phyloP scores from a whole-genome alignment of 2,329 filamentous ascomycete species.

The Fusarium metavorans region DNA sequence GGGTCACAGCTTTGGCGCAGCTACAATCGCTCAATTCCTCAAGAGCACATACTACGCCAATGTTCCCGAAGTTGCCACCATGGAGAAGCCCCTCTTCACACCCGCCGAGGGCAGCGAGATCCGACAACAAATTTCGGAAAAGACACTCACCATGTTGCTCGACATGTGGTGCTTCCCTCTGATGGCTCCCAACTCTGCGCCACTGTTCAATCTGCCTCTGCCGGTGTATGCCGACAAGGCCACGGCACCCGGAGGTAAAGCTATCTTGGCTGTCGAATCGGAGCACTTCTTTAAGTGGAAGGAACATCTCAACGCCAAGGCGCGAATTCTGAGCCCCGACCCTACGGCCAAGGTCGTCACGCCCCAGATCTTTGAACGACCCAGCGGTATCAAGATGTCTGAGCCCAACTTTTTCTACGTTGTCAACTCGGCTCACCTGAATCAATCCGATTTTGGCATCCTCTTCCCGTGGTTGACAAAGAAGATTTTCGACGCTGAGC shows the following conservation, averaged over 20 bases:
- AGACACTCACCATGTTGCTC: constrained; percentile 75
- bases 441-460: constrained; percentile 85
- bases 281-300: constrained; percentile 84
- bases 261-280: constrained; percentile 78
- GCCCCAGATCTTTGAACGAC: constrained; percentile 56
- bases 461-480: constrained; percentile 80
- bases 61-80: constrained; percentile 57
- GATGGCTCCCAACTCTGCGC: constrained; percentile 69
- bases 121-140: constrained; percentile 74
- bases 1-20: constrained; percentile 85
- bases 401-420: constrained; percentile 82
- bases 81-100: constrained; percentile 70
- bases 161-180: constrained; percentile 87
- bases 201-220: constrained; percentile 78
- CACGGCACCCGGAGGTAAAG: constrained; percentile 65
- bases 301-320: constrained; percentile 77
- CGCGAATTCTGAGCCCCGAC: constrained; percentile 71
- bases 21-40: constrained; percentile 79
- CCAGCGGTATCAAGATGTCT: constrained; percentile 56
- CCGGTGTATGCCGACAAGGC: constrained; percentile 71
- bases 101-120: constrained; percentile 69
- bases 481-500: constrained; percentile 67
- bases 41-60: constrained; percentile 81
- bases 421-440: constrained; percentile 79
- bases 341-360: constrained; percentile 59